A percentile compares a stretch with the other conserved stretches of the same genome.
Evolutionary conservation across 2,329 filamentous ascomycete species (phyloP).

Genomic region (Aspergillus aculeatus): DNA sequence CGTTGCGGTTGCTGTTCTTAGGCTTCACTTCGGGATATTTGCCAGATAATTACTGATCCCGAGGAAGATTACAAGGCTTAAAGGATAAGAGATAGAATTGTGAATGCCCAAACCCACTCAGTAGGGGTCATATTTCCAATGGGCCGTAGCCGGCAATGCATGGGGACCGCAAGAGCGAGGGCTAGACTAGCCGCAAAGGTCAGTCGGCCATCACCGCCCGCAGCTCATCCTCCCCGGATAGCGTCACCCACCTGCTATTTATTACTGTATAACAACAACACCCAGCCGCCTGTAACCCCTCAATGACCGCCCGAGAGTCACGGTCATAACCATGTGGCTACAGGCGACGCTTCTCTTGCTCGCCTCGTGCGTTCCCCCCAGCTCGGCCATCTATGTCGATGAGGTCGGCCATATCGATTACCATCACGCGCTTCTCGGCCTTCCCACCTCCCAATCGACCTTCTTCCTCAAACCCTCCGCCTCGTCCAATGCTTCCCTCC

Average conservation of each 20-base stretch:
- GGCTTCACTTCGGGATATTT: background rate
- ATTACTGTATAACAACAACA: background rate
- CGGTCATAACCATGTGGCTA: conserved; percentile 40
- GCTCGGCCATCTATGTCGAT: conserved; percentile 76
- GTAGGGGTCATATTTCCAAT: too few species aligned
- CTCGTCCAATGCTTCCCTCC: conserved; percentile 78
- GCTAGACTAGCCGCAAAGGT: background rate
- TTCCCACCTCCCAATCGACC: conserved; percentile 77
- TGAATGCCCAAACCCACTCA: too few species aligned
- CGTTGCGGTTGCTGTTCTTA: background rate
- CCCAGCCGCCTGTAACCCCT: conserved; percentile 16
- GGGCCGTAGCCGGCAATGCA: too few species aligned
- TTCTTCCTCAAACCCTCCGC: conserved; percentile 89
- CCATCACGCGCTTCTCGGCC: conserved; percentile 83
- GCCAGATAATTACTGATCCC: background rate
- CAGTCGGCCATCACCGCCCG: background rate
- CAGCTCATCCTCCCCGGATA: background rate
- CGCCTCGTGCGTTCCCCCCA: conserved; percentile 49
- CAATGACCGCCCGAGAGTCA: conserved; percentile 33
- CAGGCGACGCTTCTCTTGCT: conserved; percentile 40
- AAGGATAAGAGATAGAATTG: background rate
- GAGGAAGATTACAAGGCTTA: background rate
- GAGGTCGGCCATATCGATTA: conserved; percentile 92
- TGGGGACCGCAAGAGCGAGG: background rate
- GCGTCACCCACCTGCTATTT: conserved; percentile 1